Conservation (phyloP, 768 basidiomycete species). For the Mycena sanguinolenta region DNA sequence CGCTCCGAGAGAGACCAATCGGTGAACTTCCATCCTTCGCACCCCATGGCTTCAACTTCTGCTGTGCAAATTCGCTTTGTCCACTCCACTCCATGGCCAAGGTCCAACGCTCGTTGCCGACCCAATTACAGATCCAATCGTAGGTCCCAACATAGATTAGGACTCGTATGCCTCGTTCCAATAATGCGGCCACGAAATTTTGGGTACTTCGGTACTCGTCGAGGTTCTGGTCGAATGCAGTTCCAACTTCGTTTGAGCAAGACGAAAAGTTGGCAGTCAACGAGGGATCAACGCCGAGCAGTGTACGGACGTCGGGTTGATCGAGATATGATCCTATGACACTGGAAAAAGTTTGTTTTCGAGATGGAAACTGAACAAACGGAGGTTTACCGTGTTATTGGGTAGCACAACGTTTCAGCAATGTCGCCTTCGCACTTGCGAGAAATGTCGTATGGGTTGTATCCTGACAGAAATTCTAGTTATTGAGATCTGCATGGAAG, state of each 20-base stretch:
- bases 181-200: conserved; percentile 72
- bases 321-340: conserved; percentile 64
- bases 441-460: conserved; percentile 57
- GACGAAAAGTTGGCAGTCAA: conserved; percentile 55
- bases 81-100: conserved; percentile 81
- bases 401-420: conserved; percentile 29
- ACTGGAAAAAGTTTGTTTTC: conserved; percentile 42
- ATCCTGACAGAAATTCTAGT: too few species aligned
- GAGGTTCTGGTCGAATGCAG: conserved; percentile 60
- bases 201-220: conserved; percentile 62
- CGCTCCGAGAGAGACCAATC: conserved; percentile 31
- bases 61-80: conserved; percentile 54
- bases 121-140: conserved; percentile 84
- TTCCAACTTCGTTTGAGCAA: conserved; percentile 58
- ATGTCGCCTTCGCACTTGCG: conserved; percentile 23
- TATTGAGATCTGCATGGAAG: background rate
- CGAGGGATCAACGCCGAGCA: conserved; percentile 61
- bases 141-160: conserved; percentile 80
- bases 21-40: conserved; percentile 16
- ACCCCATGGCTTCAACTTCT: conserved; percentile 45
- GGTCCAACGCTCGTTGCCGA: conserved; percentile 83
- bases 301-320: conserved; percentile 56
- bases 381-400: conserved; percentile 17
- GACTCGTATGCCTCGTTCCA: conserved; percentile 80
- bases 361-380: background rate